Percentiles rank a stretch among this genome's conserved stretches.
phyloP scores from a whole-genome alignment of 805 yeast species.

The Candida adriatica region DNA sequence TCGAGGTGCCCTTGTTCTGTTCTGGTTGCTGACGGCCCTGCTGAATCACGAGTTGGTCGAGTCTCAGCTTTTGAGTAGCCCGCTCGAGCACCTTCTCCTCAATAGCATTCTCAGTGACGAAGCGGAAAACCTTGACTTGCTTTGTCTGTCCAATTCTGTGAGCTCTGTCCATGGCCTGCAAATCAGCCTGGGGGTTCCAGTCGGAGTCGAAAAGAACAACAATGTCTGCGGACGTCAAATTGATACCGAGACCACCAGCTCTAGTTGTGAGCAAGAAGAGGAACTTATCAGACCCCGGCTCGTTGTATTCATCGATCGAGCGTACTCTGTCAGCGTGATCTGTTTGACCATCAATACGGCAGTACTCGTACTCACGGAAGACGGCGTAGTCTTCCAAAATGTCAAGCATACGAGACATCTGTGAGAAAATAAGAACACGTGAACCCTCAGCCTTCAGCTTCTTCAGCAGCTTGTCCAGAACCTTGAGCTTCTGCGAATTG shows the following conservation, averaged over 20 bases:
- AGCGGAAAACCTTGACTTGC: slow-evolving; percentile 73
- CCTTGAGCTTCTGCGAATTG: slow-evolving; percentile 66
- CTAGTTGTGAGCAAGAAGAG: slow-evolving; percentile 74
- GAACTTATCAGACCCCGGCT: slow-evolving; percentile 66
- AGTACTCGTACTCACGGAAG: slow-evolving; percentile 62
- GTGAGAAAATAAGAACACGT: slow-evolving; percentile 72
- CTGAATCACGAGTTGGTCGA: slow-evolving; percentile 79
- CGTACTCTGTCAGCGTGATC: slow-evolving; percentile 70
- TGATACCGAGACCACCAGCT: slow-evolving; percentile 89
- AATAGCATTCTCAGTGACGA: slow-evolving; percentile 75
- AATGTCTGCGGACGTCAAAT: slow-evolving; percentile 72
- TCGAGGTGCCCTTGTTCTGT: slow-evolving; percentile 35
- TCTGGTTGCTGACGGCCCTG: slow-evolving; percentile 46
- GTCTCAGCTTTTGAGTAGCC: slow-evolving; percentile 71
- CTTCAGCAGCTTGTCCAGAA: slow-evolving; percentile 59
- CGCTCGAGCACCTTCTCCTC: slow-evolving; percentile 79
- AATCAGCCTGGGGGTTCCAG: slow-evolving; percentile 88
- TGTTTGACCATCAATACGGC: slow-evolving; percentile 80
- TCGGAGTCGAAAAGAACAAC: slow-evolving; percentile 75
- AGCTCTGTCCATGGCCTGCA: slow-evolving; percentile 87
- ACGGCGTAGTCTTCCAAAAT: slow-evolving; percentile 73
- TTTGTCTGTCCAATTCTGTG: slow-evolving; percentile 84
- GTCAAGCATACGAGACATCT: slow-evolving; percentile 78
- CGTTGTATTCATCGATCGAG: slow-evolving; percentile 74
- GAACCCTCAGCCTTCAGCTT: slow-evolving; percentile 64